Conservation (phyloP, 441 rosid genomes). For the Arabidopsis hybrid region DNA sequence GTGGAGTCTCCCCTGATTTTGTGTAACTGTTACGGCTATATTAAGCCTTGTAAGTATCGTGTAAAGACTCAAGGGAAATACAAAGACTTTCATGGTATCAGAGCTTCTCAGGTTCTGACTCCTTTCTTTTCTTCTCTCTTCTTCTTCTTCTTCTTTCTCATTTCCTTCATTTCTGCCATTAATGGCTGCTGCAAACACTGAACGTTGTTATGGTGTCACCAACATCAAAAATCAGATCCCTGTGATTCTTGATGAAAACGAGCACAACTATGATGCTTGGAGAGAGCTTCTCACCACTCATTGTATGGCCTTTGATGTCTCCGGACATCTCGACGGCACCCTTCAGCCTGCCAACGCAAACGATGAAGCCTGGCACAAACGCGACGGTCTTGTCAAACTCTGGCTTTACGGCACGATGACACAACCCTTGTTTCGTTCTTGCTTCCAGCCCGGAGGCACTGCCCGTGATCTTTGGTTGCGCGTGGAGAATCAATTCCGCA, state of each 20-base stretch:
- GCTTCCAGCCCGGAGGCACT: not conserved
- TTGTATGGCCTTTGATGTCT: not conserved
- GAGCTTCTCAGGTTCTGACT: not conserved
- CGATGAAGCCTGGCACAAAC: not conserved
- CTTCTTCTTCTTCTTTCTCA: not conserved
- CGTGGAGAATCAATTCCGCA: not conserved
- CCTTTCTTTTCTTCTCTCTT: not conserved
- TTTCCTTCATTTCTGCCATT: no score
- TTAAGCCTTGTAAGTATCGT: not conserved
- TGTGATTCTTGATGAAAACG: not conserved
- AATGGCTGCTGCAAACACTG: not conserved
- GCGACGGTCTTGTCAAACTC: not conserved
- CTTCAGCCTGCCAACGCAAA: not conserved
- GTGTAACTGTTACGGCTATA: not conserved
- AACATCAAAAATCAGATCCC: not conserved
- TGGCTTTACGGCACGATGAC: not conserved
- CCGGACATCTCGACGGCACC: not conserved
- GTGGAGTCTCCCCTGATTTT: not conserved
- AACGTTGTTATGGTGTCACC: not conserved
- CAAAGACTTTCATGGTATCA: not conserved
- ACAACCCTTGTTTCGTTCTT: not conserved
- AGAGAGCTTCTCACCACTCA: not conserved
- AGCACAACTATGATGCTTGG: not conserved
- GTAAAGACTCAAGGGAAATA: not conserved
- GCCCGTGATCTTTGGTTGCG: not conserved